Percentiles rank a stretch among this genome's conserved stretches.
phyloP scores from a whole-genome alignment of 2,329 filamentous ascomycete genomes.

The Aspergillus proliferans region DNA sequence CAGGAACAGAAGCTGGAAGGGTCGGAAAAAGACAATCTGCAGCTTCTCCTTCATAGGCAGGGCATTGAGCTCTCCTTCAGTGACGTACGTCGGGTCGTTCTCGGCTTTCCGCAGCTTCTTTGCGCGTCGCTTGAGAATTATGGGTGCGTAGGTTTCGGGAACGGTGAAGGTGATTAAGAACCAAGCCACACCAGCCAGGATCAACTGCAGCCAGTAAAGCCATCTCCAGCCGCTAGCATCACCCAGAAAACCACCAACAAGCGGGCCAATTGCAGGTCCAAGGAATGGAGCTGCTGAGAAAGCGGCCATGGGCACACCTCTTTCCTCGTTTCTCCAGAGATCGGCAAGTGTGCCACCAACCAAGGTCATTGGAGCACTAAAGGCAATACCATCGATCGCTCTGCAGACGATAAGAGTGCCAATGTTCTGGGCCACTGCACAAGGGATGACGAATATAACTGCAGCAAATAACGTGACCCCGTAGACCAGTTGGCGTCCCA shows the following conservation, averaged over 20 bases:
- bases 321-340: slow-evolving; percentile 76
- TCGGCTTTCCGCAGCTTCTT: slow-evolving; percentile 64
- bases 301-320: slow-evolving; percentile 79
- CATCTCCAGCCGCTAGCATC: slow-evolving; percentile 70
- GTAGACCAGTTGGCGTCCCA: slow-evolving; percentile 67
- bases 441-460: slow-evolving; percentile 73
- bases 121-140: slow-evolving; percentile 65
- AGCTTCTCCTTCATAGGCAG: slow-evolving; percentile 64
- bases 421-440: slow-evolving; percentile 70
- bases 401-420: slow-evolving; percentile 69
- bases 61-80: slow-evolving; percentile 72
- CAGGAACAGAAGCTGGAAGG: slow-evolving; percentile 76
- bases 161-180: slow-evolving; percentile 78
- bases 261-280: slow-evolving; percentile 69
- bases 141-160: slow-evolving; percentile 80
- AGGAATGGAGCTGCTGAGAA: slow-evolving; percentile 79
- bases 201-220: slow-evolving; percentile 83
- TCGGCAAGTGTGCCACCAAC: slow-evolving; percentile 78
- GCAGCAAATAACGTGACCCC: slow-evolving; percentile 61
- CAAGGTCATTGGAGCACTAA: slow-evolving; percentile 79
- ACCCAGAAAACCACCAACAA: slow-evolving; percentile 69
- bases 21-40: slow-evolving; percentile 68
- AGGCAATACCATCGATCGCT: slow-evolving; percentile 73
- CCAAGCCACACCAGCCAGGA: slow-evolving; percentile 65
- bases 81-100: slow-evolving; percentile 62